These are phyloP conservation scores for Plasmodium adleri DNA, from an alignment of 169 alveolate genomes.

Conservation along the genomic window DNA sequence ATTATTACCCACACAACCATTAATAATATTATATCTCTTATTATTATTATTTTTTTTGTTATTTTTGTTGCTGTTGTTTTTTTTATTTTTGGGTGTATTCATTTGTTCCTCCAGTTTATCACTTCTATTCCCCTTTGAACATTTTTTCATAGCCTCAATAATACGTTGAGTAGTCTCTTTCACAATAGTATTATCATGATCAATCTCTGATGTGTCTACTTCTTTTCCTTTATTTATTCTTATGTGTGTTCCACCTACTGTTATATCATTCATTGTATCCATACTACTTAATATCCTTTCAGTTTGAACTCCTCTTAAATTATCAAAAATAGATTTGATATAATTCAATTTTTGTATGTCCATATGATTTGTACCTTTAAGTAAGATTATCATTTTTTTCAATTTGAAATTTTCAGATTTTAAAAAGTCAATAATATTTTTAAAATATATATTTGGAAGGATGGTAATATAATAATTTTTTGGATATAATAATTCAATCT, in stretches of 20 bases:
- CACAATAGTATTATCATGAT: slow-evolving; percentile 1
- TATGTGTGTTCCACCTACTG: no score
- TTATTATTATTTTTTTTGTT: no score
- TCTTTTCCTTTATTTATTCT: no score
- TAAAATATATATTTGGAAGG: slow-evolving; percentile 76
- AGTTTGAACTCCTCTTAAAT: slow-evolving; percentile 51
- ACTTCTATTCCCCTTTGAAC: neutral
- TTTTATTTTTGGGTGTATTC: no score
- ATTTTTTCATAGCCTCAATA: slow-evolving; percentile 61
- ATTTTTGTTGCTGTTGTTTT: no score
- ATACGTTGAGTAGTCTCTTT: slow-evolving; percentile 13
- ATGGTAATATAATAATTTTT: slow-evolving; percentile 70
- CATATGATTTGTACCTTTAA: slow-evolving; percentile 62
- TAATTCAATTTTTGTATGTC: slow-evolving; percentile 44
- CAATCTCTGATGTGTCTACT: neutral
- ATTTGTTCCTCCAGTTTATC: no score
- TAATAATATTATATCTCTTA: no score
- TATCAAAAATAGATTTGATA: slow-evolving; percentile 29
- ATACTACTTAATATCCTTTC: slow-evolving; percentile 30
- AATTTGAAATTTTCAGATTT: slow-evolving; percentile 75
- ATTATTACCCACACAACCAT: no score
- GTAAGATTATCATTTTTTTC: slow-evolving; percentile 64
- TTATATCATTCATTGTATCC: neutral
- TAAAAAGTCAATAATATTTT: slow-evolving; percentile 77
- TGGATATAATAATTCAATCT: slow-evolving; percentile 77